Percentiles rank a stretch among this genome's conserved stretches.
These are phyloP conservation scores for Histomonas meleagridis DNA, from an alignment of 208 protist species.

Conservation along the genomic window DNA sequence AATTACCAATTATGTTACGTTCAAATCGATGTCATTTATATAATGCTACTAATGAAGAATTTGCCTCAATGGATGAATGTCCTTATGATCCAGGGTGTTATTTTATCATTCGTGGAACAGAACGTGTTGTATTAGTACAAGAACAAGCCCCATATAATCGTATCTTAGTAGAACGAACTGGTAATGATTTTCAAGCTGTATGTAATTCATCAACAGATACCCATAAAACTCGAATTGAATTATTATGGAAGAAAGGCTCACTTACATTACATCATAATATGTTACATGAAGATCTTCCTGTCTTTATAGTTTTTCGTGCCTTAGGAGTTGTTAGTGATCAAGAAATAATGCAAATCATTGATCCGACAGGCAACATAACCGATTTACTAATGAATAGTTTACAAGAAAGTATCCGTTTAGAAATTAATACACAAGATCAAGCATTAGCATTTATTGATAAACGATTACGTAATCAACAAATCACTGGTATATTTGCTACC, in stretches of 20 bases:
- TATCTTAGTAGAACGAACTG: conserved; percentile 75
- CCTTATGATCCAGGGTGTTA: conserved; percentile 94
- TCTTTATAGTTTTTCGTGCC: conserved; percentile 53
- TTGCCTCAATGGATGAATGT: conserved; percentile 87
- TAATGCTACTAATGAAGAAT: conserved; percentile 59
- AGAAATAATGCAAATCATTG: conserved; percentile 88
- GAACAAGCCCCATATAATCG: conserved; percentile 92
- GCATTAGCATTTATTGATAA: conserved; percentile 52
- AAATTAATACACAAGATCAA: conserved; percentile 44
- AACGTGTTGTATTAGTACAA: conserved; percentile 78
- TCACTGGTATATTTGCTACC: not conserved
- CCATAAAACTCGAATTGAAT: conserved; percentile 52
- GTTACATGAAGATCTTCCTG: conserved; percentile 86
- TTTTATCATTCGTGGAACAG: conserved; percentile 95
- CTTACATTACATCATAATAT: conserved; percentile 91
- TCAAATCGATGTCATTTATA: conserved; percentile 71
- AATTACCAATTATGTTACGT: conserved; percentile 92
- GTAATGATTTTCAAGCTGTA: conserved; percentile 41
- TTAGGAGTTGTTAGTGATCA: conserved; percentile 93
- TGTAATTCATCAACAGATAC: conserved; percentile 55
- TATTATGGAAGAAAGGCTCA: conserved; percentile 68
- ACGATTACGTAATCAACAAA: not conserved
- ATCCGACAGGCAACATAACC: conserved; percentile 65
- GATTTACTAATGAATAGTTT: conserved; percentile 62
- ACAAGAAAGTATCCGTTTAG: conserved; percentile 64